phyloP scores from a whole-genome alignment of 1,139 yeast species.

The Taiozyma sp. region DNA sequence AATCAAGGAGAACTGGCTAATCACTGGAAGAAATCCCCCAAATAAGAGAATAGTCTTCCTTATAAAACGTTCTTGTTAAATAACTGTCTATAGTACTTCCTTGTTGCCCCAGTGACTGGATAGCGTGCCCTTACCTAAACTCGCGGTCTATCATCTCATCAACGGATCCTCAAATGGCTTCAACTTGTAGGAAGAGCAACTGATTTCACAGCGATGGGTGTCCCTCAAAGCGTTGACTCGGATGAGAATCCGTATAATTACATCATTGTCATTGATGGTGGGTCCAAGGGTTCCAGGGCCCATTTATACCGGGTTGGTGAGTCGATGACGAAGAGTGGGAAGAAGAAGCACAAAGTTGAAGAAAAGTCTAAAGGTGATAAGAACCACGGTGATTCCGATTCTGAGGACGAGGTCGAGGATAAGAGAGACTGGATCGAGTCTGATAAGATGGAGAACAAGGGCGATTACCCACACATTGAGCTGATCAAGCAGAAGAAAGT shows the following conservation, averaged over 20 bases:
- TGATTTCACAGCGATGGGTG: not conserved
- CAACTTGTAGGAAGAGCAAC: not conserved
- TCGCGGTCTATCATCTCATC: not conserved
- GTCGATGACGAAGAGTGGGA: not conserved
- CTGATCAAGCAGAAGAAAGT: slow-evolving; percentile 55
- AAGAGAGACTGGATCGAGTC: slow-evolving; percentile 14
- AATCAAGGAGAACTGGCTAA: too few relatives aligned
- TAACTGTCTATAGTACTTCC: too few relatives aligned
- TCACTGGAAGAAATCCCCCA: too few relatives aligned
- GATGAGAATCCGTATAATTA: slow-evolving; percentile 43
- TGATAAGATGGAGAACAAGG: slow-evolving; percentile 4
- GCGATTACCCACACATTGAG: slow-evolving; percentile 40
- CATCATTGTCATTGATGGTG: slow-evolving; percentile 75
- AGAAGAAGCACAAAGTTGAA: not conserved
- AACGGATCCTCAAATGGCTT: not conserved
- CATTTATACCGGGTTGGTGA: slow-evolving; percentile 43
- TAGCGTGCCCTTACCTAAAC: not conserved
- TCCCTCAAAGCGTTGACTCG: not conserved
- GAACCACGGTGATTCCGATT: slow-evolving; percentile 1
- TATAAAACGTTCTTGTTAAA: too few relatives aligned
- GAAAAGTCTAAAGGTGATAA: not conserved
- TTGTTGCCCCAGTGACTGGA: too few relatives aligned
- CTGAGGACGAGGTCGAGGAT: slow-evolving; percentile 20
- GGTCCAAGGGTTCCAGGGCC: slow-evolving; percentile 77
- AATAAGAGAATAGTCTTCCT: too few relatives aligned